Percentiles rank a stretch among this genome's conserved stretches.
Evolutionary conservation across 352 stramenopile species (phyloP).

Genomic region (Globisporangium irregulare): DNA sequence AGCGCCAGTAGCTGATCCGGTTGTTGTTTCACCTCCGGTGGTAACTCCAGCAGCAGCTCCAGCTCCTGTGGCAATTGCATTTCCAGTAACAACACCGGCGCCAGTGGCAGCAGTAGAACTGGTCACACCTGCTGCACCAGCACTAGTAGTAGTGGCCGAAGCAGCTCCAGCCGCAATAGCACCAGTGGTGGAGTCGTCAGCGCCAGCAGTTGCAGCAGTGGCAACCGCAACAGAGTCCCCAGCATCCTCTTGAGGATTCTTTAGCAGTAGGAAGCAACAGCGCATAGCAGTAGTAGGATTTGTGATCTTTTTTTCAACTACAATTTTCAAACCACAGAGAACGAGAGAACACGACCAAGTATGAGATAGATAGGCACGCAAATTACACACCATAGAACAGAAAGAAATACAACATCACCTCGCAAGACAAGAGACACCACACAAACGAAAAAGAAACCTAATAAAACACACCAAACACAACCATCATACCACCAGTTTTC

Average conservation of each 20-base stretch:
- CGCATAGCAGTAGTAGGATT: conserved; percentile 2
- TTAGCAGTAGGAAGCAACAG: neutral
- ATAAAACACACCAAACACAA: too few species aligned
- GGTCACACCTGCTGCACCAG: neutral
- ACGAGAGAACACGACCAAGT: neutral
- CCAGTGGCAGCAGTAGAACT: neutral
- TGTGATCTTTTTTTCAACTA: neutral
- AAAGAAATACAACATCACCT: too few species aligned
- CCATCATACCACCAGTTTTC: too few species aligned
- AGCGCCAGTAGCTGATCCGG: neutral
- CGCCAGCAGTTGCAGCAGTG: neutral
- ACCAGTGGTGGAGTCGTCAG: neutral
- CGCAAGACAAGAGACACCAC: too few species aligned
- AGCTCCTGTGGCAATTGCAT: neutral
- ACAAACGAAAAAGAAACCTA: too few species aligned
- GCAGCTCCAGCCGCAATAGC: neutral
- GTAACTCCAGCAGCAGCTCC: neutral
- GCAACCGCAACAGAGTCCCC: neutral
- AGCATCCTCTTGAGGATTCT: neutral
- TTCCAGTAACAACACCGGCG: neutral
- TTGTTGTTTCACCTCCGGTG: neutral
- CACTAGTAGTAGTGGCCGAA: neutral
- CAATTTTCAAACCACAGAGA: neutral
- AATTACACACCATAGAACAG: neutral
- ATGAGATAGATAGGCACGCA: neutral